A percentile compares a stretch with the other conserved stretches of the same genome.
phyloP scores from a whole-genome alignment of 805 yeast genomes.

The Candida koratica region DNA sequence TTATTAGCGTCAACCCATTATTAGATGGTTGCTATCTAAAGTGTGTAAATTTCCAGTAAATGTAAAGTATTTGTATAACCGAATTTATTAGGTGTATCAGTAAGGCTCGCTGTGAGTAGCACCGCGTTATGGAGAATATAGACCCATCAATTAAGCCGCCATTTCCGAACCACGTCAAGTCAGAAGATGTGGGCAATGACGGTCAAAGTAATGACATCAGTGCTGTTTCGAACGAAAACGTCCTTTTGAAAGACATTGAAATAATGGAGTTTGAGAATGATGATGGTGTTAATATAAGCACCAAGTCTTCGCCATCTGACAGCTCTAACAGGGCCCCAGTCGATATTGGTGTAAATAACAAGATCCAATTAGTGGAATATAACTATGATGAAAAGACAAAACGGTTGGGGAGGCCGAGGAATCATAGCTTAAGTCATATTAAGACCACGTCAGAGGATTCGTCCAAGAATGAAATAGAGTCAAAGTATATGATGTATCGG shows the following conservation, averaged over 20 bases:
- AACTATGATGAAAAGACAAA: constrained; percentile 29
- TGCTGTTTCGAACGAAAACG: no score
- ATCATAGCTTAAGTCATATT: constrained; percentile 19
- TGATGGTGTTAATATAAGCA: not conserved
- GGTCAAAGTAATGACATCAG: no score
- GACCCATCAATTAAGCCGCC: not conserved
- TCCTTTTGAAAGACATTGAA: constrained; percentile 5
- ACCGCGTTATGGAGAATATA: constrained; percentile 3
- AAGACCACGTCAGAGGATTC: constrained; percentile 19
- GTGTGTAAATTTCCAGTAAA: not conserved
- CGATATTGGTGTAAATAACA: constrained; percentile 1
- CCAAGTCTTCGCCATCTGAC: no score
- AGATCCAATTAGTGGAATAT: constrained; percentile 26
- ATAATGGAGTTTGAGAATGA: constrained; percentile 1
- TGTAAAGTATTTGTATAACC: constrained; percentile 1
- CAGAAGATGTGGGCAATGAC: no score
- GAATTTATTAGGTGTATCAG: no score
- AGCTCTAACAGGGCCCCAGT: constrained; percentile 1
- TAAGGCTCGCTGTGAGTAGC: no score
- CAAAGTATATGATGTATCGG: constrained; percentile 31
- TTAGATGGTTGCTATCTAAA: constrained; percentile 14
- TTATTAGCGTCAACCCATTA: constrained; percentile 57
- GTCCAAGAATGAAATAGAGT: constrained; percentile 23
- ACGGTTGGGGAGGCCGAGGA: constrained; percentile 36
- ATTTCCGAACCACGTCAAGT: no score